Percentiles rank a stretch among this genome's conserved stretches.
These are phyloP conservation scores for Pythium monospermum DNA, from an alignment of 352 stramenopile species.

Conservation along the genomic window DNA sequence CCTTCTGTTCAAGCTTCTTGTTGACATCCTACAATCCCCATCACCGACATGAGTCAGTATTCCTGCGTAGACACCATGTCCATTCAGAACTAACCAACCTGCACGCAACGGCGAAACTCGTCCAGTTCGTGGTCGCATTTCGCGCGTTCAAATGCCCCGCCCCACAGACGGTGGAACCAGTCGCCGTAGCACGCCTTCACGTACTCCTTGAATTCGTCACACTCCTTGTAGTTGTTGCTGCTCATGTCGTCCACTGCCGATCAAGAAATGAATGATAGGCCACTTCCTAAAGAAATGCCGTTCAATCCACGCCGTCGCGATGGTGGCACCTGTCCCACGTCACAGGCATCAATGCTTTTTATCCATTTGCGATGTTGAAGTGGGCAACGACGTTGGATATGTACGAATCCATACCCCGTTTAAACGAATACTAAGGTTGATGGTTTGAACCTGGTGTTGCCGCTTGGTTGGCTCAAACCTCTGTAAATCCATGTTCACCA, in stretches of 20 bases:
- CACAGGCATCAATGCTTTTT: no score
- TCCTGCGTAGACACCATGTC: not conserved
- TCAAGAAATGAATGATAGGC: constrained; percentile 4
- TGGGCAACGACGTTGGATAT: no score
- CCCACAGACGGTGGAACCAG: constrained; percentile 78
- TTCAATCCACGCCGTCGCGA: not conserved
- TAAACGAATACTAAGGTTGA: no score
- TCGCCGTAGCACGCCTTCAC: constrained; percentile 78
- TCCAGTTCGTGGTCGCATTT: constrained; percentile 68
- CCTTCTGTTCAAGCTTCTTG: constrained; percentile 26
- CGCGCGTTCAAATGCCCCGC: constrained; percentile 51
- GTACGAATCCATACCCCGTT: no score
- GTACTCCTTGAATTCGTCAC: constrained; percentile 68
- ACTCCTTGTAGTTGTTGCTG: constrained; percentile 54
- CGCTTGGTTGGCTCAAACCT: no score
- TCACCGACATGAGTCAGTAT: not conserved
- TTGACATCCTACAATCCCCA: constrained; percentile 37
- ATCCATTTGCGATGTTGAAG: no score
- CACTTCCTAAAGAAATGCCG: not conserved
- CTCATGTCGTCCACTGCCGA: not conserved
- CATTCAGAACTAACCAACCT: constrained; percentile 30
- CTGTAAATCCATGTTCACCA: no score
- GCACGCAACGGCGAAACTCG: constrained; percentile 67
- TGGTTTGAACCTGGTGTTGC: no score
- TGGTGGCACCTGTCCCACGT: no score